Conservation (phyloP, 495 filamentous ascomycete genomes). For the Sordaria brevicollis region DNA sequence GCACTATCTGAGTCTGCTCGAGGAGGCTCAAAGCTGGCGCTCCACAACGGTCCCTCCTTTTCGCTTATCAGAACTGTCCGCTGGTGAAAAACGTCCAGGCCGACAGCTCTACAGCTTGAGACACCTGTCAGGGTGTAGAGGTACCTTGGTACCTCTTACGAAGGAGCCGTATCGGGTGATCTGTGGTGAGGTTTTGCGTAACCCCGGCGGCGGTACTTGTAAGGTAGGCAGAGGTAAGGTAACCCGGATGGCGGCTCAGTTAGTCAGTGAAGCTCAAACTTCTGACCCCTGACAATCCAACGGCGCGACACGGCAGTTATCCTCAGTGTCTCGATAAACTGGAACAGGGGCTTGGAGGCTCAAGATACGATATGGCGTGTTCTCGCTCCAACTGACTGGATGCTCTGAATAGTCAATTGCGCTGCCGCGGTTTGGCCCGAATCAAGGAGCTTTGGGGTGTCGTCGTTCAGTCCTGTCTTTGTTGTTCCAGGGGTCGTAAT, state of each 20-base stretch:
- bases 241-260: not conserved
- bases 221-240: too few species aligned
- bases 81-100: not conserved
- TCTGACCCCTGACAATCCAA: not conserved
- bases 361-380: not conserved
- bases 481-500: not conserved
- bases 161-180: not conserved
- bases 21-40: not conserved
- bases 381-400: not conserved
- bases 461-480: not conserved
- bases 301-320: not conserved
- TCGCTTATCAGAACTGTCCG: not conserved
- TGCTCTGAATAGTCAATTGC: not conserved
- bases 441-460: not conserved
- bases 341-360: not conserved
- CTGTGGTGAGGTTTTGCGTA: not conserved
- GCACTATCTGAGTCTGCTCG: not conserved
- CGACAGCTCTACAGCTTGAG: not conserved
- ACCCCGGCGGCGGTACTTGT: not conserved
- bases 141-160: not conserved
- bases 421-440: not conserved
- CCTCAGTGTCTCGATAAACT: not conserved
- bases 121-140: not conserved
- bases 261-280: not conserved
- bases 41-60: not conserved